Evolutionary conservation across 2,329 filamentous ascomycete genomes (phyloP).

Genomic region (Paecilomyces sp.): DNA sequence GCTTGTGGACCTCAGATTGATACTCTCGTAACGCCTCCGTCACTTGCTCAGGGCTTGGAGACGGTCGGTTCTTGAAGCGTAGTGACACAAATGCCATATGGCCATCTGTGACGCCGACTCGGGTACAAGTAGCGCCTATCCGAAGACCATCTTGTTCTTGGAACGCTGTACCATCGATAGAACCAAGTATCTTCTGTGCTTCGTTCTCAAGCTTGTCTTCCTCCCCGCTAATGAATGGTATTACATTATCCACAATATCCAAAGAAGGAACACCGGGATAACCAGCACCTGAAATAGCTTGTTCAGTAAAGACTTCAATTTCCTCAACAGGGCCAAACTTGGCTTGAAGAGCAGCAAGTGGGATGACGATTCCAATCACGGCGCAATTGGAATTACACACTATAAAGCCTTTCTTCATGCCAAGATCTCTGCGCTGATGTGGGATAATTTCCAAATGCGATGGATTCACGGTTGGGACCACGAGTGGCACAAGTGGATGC

Average conservation of each 20-base stretch:
- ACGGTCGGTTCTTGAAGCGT: constrained; percentile 66
- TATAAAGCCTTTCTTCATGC: constrained; percentile 76
- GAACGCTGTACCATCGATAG: constrained; percentile 67
- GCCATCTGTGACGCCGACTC: constrained; percentile 90
- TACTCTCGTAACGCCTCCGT: constrained; percentile 74
- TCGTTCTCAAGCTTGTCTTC: constrained; percentile 96
- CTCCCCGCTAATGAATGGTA: constrained; percentile 87
- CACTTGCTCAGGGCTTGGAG: constrained; percentile 68
- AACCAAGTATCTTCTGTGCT: constrained; percentile 87
- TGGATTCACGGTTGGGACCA: constrained; percentile 93
- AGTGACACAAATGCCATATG: constrained; percentile 93
- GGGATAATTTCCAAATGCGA: constrained; percentile 79
- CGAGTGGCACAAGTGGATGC: constrained; percentile 81
- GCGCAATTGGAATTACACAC: constrained; percentile 99
- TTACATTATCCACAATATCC: constrained; percentile 94
- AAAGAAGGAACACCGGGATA: constrained; percentile 64
- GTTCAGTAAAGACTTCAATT: constrained; percentile 87
- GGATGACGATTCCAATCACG: constrained; percentile 91
- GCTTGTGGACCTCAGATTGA: constrained; percentile 68
- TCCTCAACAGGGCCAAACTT: constrained; percentile 70
- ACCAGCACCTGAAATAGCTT: constrained; percentile 87
- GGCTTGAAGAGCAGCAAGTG: constrained; percentile 84
- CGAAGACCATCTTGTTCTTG: constrained; percentile 65
- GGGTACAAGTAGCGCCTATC: constrained; percentile 83
- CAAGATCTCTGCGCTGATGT: constrained; percentile 70